These are phyloP conservation scores for Tuber aestivum DNA, from an alignment of 495 filamentous ascomycete genomes.

Conservation along the genomic window DNA sequence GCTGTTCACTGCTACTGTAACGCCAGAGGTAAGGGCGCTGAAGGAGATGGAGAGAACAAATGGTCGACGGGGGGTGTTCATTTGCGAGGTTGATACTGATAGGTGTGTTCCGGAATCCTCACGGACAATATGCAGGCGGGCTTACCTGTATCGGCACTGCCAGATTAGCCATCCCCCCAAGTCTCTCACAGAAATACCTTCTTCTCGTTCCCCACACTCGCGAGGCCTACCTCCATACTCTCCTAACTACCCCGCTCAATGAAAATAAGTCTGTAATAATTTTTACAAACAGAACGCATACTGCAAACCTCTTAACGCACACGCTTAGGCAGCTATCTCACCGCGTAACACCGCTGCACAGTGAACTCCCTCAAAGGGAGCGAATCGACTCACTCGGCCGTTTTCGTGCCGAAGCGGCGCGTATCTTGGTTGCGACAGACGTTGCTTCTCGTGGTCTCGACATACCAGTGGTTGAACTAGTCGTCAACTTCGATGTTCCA, in stretches of 20 bases:
- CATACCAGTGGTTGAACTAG: slow-evolving; percentile 83
- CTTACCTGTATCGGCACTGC: background rate
- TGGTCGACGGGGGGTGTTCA: slow-evolving; percentile 67
- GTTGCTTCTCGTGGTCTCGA: slow-evolving; percentile 94
- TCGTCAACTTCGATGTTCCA: slow-evolving; percentile 92
- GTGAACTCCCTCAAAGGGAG: slow-evolving; percentile 71
- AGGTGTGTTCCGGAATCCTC: slow-evolving; percentile 39
- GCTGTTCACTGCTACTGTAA: slow-evolving; percentile 95
- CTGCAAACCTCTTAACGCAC: slow-evolving; percentile 81
- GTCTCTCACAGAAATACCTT: slow-evolving; percentile 76
- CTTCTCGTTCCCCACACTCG: slow-evolving; percentile 81
- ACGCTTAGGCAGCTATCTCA: slow-evolving; percentile 77
- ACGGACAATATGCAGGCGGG: background rate
- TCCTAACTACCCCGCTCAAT: slow-evolving; percentile 75
- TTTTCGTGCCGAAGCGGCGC: slow-evolving; percentile 85
- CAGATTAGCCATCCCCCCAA: slow-evolving; percentile 64
- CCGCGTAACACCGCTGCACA: slow-evolving; percentile 85
- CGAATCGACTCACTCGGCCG: slow-evolving; percentile 79
- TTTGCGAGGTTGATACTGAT: slow-evolving; percentile 80
- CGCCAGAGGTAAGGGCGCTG: slow-evolving; percentile 79
- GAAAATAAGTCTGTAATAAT: slow-evolving; percentile 70
- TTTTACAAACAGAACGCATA: slow-evolving; percentile 88
- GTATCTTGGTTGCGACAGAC: slow-evolving; percentile 89
- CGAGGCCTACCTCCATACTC: slow-evolving; percentile 87
- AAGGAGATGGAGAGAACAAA: slow-evolving; percentile 64